phyloP scores from a whole-genome alignment of 129 eudicot species.

The Chrysanthemum makinoi region DNA sequence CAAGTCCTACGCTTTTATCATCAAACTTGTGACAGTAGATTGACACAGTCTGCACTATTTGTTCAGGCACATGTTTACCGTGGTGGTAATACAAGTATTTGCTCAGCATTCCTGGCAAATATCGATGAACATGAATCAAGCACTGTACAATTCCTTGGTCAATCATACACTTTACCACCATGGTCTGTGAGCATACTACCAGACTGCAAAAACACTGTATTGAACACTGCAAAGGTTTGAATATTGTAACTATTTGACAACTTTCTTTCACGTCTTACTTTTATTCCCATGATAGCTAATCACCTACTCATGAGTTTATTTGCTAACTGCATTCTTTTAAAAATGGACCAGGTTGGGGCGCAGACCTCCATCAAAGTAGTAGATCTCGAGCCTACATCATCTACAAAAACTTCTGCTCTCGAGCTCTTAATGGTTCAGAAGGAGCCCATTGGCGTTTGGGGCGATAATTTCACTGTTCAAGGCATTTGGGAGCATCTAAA shows the following conservation, averaged over 20 bases:
- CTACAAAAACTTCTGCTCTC: conserved; percentile 30
- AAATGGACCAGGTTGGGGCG: conserved; percentile 65
- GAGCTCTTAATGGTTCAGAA: conserved; percentile 28
- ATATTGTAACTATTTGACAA: conserved; percentile 12
- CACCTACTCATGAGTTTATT: conserved; percentile 9
- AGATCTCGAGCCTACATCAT: conserved; percentile 26
- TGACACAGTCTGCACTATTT: conserved; percentile 11
- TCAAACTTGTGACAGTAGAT: neutral
- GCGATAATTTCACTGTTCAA: conserved; percentile 63
- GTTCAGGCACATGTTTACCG: conserved; percentile 82
- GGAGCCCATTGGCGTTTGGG: conserved; percentile 74
- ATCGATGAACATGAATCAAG: conserved; percentile 71
- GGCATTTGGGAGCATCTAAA: conserved; percentile 90
- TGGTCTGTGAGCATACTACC: conserved; percentile 98
- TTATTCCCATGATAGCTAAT: neutral
- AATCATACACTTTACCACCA: conserved; percentile 72
- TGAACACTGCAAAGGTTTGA: conserved; percentile 89
- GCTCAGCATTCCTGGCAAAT: conserved; percentile 96
- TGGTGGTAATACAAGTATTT: conserved; percentile 47
- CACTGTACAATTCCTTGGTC: conserved; percentile 62
- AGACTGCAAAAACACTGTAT: conserved; percentile 75
- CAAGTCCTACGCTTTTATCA: conserved; percentile 14
- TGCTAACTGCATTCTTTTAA: neutral
- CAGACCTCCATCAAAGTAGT: conserved; percentile 76
- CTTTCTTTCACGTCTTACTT: neutral